Base-by-base conservation (phyloP, 768 basidiomycete species). In the Collybia sordida region DNA sequence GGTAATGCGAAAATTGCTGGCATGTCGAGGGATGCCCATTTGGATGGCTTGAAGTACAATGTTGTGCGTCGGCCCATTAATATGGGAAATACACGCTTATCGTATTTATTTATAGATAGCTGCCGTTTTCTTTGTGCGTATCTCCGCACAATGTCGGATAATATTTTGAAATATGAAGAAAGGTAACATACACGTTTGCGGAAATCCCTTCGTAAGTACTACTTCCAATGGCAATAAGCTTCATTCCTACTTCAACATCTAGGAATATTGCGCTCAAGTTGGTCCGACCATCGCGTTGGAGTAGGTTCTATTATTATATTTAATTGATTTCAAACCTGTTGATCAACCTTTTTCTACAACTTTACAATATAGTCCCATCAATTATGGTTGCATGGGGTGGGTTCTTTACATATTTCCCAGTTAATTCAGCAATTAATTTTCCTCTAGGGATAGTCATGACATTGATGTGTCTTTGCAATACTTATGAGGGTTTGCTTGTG, bases 1-100 rank as follows among this genome's bases (percentile, higher is more conserved):
- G 65, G 65, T 8, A 67, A 69, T 50, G 67, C 67, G 8, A 59
- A 59, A 42, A 65, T 69, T 36, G 67, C 67, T 2, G 69, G 69
- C 25, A 65, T 70, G 62, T 58, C 63, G 1, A 45, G 50, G 8
- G 69, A 70, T 49, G 54, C 61, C 3, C 36, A 61, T 22, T 45
- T 70, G 38, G 56, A 49, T 11, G 69, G 69, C 9, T 52, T 70
- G 46, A 62, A 63, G 39, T 70, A 70, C 53, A 70, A 70, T 40
- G 57, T 69, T 34, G 67, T 68, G 49, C 19, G 67, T 59, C 3
- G 24, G 2, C 15, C 15, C 8, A 25, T 27, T n/a, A 15, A 19
- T 47, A 7, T 27, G 2, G 17, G 14, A 12, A 27, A 27, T 7
- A 21, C 14, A 11, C 18, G 11, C 18, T 55, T 8, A 24, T 27